Conservation (phyloP, 2,329 filamentous ascomycete species). For the Westerdykella sp. region DNA sequence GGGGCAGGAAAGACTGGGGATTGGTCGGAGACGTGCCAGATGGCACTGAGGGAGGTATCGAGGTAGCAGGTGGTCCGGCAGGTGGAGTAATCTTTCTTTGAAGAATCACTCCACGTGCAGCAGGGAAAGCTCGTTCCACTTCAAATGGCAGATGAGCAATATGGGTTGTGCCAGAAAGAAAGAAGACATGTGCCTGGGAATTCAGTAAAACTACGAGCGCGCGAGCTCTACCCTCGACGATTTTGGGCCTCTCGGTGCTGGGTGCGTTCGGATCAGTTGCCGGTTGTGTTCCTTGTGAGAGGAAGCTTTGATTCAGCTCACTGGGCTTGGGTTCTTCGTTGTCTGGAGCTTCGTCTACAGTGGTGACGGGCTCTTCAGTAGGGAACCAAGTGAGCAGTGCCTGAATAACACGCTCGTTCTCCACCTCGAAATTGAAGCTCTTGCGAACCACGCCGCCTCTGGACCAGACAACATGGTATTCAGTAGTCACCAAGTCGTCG, state of each 20-base stretch:
- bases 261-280: conserved; percentile 22
- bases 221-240: conserved; percentile 29
- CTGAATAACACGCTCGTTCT: conserved; percentile 80
- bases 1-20: conserved; percentile 22
- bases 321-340: conserved; percentile 9
- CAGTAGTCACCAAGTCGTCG: conserved; percentile 75
- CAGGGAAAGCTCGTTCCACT: conserved; percentile 78
- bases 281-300: conserved; percentile 31
- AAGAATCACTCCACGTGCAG: conserved; percentile 75
- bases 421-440: conserved; percentile 76
- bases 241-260: conserved; percentile 11
- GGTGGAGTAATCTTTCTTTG: conserved; percentile 66
- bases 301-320: conserved; percentile 17
- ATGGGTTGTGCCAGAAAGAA: conserved; percentile 79
- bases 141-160: conserved; percentile 92
- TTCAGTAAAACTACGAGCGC: conserved; percentile 87
- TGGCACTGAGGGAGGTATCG: conserved; percentile 52
- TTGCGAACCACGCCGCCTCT: conserved; percentile 78
- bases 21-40: conserved; percentile 73
- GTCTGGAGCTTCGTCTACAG: conserved; percentile 6
- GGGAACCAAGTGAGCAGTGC: conserved; percentile 81
- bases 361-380: conserved; percentile 28
- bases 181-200: conserved; percentile 90
- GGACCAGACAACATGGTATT: conserved; percentile 79
- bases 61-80: conserved; percentile 31